Evolutionary conservation across 1,139 yeast genomes (phyloP), one percentile per base, ranked within the genome.

Genomic region (Geotrichum histeridarum): DNA sequence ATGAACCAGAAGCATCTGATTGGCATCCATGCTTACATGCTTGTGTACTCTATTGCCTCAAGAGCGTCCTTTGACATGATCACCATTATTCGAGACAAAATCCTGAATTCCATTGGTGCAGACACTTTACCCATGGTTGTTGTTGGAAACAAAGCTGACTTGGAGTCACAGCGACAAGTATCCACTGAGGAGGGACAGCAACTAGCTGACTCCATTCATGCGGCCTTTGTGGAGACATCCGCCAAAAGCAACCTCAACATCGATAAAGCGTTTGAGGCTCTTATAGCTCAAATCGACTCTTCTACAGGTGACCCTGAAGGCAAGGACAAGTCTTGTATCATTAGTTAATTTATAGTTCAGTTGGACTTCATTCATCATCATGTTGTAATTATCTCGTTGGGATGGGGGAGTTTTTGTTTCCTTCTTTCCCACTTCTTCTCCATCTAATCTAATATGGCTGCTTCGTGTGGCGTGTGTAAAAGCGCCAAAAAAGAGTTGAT

Each of bases 71-170:
- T 90, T 69, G 95, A 88, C 59, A 77, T 88, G 72, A 76, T 90
- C 52, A 82, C 82, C 59, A 77, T 86, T 48, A 85, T 90, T 47
- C 78, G 96, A 65, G 96, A 88, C 69, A 89, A 90, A 75, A 84
- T 90, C 56, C 75, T 89, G 59, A 88, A 86, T 65, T 78, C 84
- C 49, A 78, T 85, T 15, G 96, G 95, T 1, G 77, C 82, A 31
- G 88, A 84, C 56, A 73, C 78, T 41, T 78, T 86, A 17, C 96
- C 96, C 5, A 80, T 90, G 75, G 83, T 89, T 8, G 74, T 90
- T 36, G 86, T 90, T 15, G 97, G 96, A 1, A 90, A 89, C 72
- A 90, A 90, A 73, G 74, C 82, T 54, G 97, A 90, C 67, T 73
- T 88, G 60, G 85, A 81, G 62, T 72, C 87, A 39, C 63, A 61